A percentile compares a stretch with the other conserved stretches of the same genome.
These are phyloP conservation scores for Lagenidium giganteum DNA, from an alignment of 352 stramenopile species.

Conservation along the genomic window DNA sequence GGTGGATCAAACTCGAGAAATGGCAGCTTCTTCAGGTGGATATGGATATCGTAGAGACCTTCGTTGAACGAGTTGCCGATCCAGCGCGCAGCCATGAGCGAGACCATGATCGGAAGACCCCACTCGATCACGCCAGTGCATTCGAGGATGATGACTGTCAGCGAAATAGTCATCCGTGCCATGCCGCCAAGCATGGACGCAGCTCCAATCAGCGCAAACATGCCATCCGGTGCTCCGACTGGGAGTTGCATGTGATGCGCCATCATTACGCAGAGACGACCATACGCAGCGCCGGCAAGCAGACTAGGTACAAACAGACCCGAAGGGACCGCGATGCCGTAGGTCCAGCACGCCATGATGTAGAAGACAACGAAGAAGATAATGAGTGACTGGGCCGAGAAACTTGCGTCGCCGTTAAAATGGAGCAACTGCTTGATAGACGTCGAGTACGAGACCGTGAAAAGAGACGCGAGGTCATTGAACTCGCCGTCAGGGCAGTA, in stretches of 20 bases:
- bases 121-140: slow-evolving; percentile 98
- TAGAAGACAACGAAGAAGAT: slow-evolving; percentile 97
- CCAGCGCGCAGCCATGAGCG: slow-evolving; percentile 94
- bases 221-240: slow-evolving; percentile 78
- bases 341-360: slow-evolving; percentile 91
- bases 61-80: slow-evolving; percentile 99
- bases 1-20: slow-evolving; percentile 96
- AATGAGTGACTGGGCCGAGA: slow-evolving; percentile 91
- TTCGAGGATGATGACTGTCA: slow-evolving; percentile 98
- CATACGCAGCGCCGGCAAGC: slow-evolving; percentile 93
- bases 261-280: slow-evolving; percentile 71
- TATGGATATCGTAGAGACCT: slow-evolving; percentile 98
- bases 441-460: slow-evolving; percentile 93
- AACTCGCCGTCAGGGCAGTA: slow-evolving; percentile 95
- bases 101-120: slow-evolving; percentile 97
- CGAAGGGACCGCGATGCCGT: slow-evolving; percentile 95
- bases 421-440: slow-evolving; percentile 97
- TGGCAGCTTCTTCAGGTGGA: slow-evolving; percentile 94
- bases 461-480: slow-evolving; percentile 97
- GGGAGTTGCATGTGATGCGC: slow-evolving; percentile 57
- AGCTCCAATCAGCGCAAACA: slow-evolving; percentile 96
- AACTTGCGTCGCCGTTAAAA: slow-evolving; percentile 88
- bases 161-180: slow-evolving; percentile 97
- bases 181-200: slow-evolving; percentile 95
- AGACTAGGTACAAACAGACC: slow-evolving; percentile 97